Conservation (phyloP, 768 basidiomycete species). For the Pilatotrama ljubarskyi region DNA sequence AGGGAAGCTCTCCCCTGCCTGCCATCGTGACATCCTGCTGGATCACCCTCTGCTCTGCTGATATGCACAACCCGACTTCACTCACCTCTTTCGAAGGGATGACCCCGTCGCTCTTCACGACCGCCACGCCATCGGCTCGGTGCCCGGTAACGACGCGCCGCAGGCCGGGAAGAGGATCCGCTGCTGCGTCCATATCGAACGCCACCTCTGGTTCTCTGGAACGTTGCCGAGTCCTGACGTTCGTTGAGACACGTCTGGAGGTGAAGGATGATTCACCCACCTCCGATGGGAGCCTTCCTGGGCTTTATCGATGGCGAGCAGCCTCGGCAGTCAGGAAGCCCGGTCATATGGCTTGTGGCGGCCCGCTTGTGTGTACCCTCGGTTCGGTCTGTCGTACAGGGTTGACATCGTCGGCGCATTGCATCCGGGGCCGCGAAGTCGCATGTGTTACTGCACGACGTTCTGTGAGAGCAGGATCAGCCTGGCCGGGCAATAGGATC, state of each 20-base stretch:
- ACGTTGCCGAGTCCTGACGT: background rate
- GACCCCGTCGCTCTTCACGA: conserved; percentile 39
- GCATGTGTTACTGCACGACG: no score
- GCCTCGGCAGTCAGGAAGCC: background rate
- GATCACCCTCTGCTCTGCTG: background rate
- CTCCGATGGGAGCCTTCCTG: background rate
- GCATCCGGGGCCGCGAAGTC: no score
- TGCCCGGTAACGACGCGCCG: conserved; percentile 57
- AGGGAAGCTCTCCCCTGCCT: conserved; percentile 27
- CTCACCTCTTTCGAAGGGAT: conserved; percentile 28
- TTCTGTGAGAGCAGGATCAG: no score
- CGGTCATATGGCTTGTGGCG: background rate
- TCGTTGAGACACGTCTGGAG: background rate
- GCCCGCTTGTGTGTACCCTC: background rate
- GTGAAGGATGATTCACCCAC: background rate
- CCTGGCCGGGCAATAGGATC: no score
- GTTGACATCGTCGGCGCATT: no score
- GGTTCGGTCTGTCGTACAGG: background rate
- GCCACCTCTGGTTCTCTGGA: no score
- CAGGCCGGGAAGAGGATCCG: conserved; percentile 36
- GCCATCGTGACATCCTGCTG: conserved; percentile 17
- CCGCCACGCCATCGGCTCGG: conserved; percentile 41
- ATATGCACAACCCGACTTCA: conserved; percentile 7
- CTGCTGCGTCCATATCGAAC: conserved; percentile 15
- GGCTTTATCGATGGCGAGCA: conserved; percentile 1